phyloP scores from a whole-genome alignment of 2,329 filamentous ascomycete genomes.

The Apiospora koreana region DNA sequence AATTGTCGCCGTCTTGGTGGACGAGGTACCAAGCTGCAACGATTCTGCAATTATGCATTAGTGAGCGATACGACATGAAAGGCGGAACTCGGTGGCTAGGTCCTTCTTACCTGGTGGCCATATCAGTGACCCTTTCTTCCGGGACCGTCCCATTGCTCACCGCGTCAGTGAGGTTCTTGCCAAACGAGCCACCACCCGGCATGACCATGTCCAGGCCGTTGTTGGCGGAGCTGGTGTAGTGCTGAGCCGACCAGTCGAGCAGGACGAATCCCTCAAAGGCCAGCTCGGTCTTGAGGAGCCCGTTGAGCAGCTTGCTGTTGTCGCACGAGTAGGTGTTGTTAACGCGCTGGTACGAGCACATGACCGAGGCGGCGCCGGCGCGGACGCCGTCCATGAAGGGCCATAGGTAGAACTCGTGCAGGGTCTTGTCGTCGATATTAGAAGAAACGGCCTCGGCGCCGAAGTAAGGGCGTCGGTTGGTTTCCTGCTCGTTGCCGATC shows the following conservation, averaged over 20 bases:
- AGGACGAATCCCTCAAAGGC: conserved; percentile 71
- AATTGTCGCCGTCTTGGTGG: conserved; percentile 49
- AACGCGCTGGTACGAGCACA: conserved; percentile 72
- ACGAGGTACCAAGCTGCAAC: conserved; percentile 61
- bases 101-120: conserved; percentile 63
- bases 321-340: conserved; percentile 76
- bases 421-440: conserved; percentile 65
- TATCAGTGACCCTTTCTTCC: conserved; percentile 73
- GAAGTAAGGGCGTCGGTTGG: conserved; percentile 43
- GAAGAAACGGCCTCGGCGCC: conserved; percentile 56
- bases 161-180: conserved; percentile 69
- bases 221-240: conserved; percentile 56
- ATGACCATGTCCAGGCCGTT: conserved; percentile 72
- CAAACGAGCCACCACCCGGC: conserved; percentile 59
- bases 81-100: conserved; percentile 35
- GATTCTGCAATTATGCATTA: conserved; percentile 53
- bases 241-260: conserved; percentile 70
- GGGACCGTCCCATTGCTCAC: conserved; percentile 77
- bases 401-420: conserved; percentile 68
- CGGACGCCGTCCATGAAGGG: conserved; percentile 63
- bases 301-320: conserved; percentile 69
- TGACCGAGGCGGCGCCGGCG: conserved; percentile 58
- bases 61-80: conserved; percentile 45
- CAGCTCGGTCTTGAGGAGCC: conserved; percentile 63
- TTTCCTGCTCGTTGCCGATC: conserved; percentile 65